Conservation (phyloP, 345 rosid species). For the Arabis alpina region DNA sequence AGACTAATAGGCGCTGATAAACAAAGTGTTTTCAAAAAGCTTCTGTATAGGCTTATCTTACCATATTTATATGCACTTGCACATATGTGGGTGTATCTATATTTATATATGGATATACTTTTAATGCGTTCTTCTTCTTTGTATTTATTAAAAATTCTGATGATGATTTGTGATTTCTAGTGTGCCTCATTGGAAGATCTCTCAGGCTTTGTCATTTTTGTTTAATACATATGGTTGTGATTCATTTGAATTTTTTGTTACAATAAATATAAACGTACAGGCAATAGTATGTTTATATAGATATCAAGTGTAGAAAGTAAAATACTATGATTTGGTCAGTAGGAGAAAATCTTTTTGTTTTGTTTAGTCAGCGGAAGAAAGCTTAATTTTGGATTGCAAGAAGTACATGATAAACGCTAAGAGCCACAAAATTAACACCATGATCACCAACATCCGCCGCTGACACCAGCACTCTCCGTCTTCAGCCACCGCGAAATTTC, state of each 20-base stretch:
- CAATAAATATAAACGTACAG: too few species aligned
- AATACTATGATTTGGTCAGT: too few species aligned
- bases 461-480: constrained; percentile 13
- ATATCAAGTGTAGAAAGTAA: too few species aligned
- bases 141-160: constrained; percentile 15
- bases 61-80: constrained; percentile 14
- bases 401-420: background rate
- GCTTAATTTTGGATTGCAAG: background rate
- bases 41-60: constrained; percentile 38
- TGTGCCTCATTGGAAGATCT: constrained; percentile 29
- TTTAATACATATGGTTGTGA: too few species aligned
- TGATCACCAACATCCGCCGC: background rate
- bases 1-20: constrained; percentile 44
- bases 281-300: too few species aligned
- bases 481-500: background rate
- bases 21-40: constrained; percentile 1
- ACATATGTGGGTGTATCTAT: constrained; percentile 26
- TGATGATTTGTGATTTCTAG: constrained; percentile 23
- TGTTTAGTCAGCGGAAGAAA: background rate
- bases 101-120: constrained; percentile 24
- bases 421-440: background rate
- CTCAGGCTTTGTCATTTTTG: background rate
- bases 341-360: too few species aligned
- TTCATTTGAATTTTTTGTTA: too few species aligned
- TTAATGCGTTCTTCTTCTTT: constrained; percentile 22